Evolutionary conservation across 164 flowering plant genomes (phyloP).

Genomic region (grape (Vitis vinifera)): ASM3070453v1 NC_081814.1:5831501-5832000

Average conservation of each 20-base stretch:
- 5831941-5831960: conserved; percentile 50
- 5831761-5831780: conserved; percentile 15
- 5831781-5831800: conserved; percentile 1
- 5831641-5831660: conserved; percentile 64
- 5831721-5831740: conserved; percentile 93
- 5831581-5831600: conserved; percentile 69
- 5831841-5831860: conserved; percentile 11
- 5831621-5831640: conserved; percentile 72
- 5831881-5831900: conserved; percentile 53
- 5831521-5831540: not conserved
- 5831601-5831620: conserved; percentile 64
- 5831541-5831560: not conserved
- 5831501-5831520: not conserved
- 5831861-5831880: conserved; percentile 17
- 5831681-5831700: conserved; percentile 89
- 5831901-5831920: conserved; percentile 77
- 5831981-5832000: conserved; percentile 29
- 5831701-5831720: conserved; percentile 99
- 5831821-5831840: conserved; percentile 17
- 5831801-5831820: conserved; percentile 24
- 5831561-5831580: conserved; percentile 81
- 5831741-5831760: conserved; percentile 28
- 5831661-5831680: conserved; percentile 85
- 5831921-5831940: conserved; percentile 43
- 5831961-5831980: conserved; percentile 29